These are phyloP conservation scores for Hypomyces rosellus DNA, from an alignment of 2,329 filamentous ascomycete species.

Conservation along the genomic window DNA sequence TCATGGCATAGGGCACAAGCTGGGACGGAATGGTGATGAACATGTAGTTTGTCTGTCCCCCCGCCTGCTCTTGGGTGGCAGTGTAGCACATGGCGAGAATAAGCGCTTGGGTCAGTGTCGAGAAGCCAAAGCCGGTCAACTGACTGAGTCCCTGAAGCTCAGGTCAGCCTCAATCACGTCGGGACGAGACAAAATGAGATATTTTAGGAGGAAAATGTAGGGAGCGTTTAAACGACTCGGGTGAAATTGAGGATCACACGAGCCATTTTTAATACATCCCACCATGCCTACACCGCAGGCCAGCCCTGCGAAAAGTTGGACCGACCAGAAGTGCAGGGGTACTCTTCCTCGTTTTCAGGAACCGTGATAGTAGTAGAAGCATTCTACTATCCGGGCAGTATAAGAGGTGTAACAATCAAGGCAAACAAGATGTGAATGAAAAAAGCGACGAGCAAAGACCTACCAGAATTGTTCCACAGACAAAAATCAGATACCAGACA, in stretches of 20 bases:
- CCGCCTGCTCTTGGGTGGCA: conserved; percentile 77
- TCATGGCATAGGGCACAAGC: conserved; percentile 72
- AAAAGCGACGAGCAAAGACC: conserved; percentile 34
- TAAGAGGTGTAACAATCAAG: conserved; percentile 39
- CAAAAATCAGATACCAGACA: conserved; percentile 72
- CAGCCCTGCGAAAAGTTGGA: conserved; percentile 64
- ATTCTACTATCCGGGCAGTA: conserved; percentile 71
- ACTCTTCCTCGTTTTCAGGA: conserved; percentile 80
- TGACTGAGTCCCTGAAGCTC: conserved; percentile 25
- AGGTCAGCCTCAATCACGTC: conserved; percentile 15
- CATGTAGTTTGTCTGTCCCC: conserved; percentile 69
- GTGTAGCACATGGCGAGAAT: conserved; percentile 79
- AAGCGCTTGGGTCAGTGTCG: conserved; percentile 56
- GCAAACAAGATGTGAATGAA: conserved; percentile 7
- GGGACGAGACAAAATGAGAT: background rate
- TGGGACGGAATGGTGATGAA: conserved; percentile 79
- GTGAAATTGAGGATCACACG: conserved; percentile 50
- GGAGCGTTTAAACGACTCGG: conserved; percentile 55
- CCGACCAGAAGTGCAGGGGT: conserved; percentile 57
- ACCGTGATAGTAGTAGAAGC: conserved; percentile 68
- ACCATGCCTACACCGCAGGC: conserved; percentile 66
- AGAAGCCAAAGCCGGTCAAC: conserved; percentile 24
- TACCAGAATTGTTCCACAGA: conserved; percentile 70
- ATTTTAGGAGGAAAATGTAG: conserved; percentile 44
- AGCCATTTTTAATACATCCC: conserved; percentile 68